Evolutionary conservation across 139 green algal genomes (phyloP).

Genomic region (Nannochloris sp.): DNA sequence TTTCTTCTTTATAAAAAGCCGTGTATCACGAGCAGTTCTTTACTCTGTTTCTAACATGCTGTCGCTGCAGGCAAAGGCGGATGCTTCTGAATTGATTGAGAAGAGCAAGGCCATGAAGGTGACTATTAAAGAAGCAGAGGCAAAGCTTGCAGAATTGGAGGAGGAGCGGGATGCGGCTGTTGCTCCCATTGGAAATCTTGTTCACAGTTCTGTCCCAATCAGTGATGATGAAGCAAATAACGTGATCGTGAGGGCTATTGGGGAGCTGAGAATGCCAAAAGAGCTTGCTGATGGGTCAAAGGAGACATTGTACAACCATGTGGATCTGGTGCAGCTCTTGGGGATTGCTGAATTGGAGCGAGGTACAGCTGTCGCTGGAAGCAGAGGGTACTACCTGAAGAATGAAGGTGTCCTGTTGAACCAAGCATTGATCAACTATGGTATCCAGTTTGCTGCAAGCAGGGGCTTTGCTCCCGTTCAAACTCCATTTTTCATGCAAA

Average conservation of each 20-base stretch:
- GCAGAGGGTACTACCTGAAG: slow-evolving; percentile 89
- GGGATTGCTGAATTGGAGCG: slow-evolving; percentile 88
- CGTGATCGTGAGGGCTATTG: slow-evolving; percentile 64
- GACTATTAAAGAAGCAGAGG: slow-evolving; percentile 51
- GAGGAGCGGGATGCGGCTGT: slow-evolving; percentile 60
- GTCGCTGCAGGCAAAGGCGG: slow-evolving; percentile 61
- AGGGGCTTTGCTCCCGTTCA: slow-evolving; percentile 76
- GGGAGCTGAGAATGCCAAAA: slow-evolving; percentile 21
- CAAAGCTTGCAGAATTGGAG: slow-evolving; percentile 56
- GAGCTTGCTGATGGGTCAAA: slow-evolving; percentile 28
- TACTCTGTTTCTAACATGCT: too few species aligned
- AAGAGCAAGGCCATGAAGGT: slow-evolving; percentile 78
- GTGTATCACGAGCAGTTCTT: too few species aligned
- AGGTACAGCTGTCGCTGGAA: slow-evolving; percentile 60
- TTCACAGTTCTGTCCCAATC: slow-evolving; percentile 91
- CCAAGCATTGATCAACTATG: slow-evolving; percentile 87
- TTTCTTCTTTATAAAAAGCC: neutral
- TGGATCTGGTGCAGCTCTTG: slow-evolving; percentile 87
- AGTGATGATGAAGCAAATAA: slow-evolving; percentile 93
- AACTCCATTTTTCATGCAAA: slow-evolving; percentile 90
- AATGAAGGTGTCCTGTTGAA: slow-evolving; percentile 92
- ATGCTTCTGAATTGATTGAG: slow-evolving; percentile 70
- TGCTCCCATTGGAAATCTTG: slow-evolving; percentile 89
- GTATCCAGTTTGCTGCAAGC: slow-evolving; percentile 53
- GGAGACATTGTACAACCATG: slow-evolving; percentile 84